Evolutionary conservation across 108 stramenopile genomes (phyloP).

Genomic region (Skeletonema tropicum): DNA sequence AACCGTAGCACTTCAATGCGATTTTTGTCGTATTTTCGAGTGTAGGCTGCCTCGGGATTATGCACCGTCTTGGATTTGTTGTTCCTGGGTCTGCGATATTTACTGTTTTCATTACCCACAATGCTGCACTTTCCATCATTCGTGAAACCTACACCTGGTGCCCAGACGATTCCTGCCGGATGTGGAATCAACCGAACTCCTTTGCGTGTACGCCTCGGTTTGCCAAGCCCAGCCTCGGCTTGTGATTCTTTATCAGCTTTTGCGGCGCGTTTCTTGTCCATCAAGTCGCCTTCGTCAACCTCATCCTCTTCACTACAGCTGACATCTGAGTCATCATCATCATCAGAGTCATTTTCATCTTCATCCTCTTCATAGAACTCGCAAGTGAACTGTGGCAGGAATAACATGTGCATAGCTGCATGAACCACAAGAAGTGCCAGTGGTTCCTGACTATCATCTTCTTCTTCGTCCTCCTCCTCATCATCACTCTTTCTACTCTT

Average conservation of each 20-base stretch:
- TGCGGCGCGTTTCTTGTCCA: slow-evolving; percentile 7
- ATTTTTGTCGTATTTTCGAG: slow-evolving; percentile 91
- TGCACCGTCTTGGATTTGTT: not conserved
- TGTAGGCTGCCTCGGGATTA: slow-evolving; percentile 46
- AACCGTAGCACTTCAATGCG: slow-evolving; percentile 94
- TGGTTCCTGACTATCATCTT: slow-evolving; percentile 83
- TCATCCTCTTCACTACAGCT: slow-evolving; percentile 14
- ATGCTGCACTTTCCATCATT: slow-evolving; percentile 41
- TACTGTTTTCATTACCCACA: not conserved
- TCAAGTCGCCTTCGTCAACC: not conserved
- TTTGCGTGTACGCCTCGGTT: slow-evolving; percentile 44
- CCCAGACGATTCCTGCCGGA: slow-evolving; percentile 80
- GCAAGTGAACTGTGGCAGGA: slow-evolving; percentile 92
- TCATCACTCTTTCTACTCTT: not conserved
- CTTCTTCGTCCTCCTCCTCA: not conserved
- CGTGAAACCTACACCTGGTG: slow-evolving; percentile 68
- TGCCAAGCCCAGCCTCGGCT: slow-evolving; percentile 65
- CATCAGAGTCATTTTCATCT: slow-evolving; percentile 14
- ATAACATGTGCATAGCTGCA: slow-evolving; percentile 94
- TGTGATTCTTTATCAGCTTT: slow-evolving; percentile 65
- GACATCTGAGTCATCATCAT: slow-evolving; percentile 20
- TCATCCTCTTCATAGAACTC: slow-evolving; percentile 87
- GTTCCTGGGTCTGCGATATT: slow-evolving; percentile 1
- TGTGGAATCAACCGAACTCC: slow-evolving; percentile 62
- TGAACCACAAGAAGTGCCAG: slow-evolving; percentile 90